Evolutionary conservation across 225 moss, liverwort and hornwort genomes (phyloP).

Genomic region (Thuidium tamariscinum): DNA sequence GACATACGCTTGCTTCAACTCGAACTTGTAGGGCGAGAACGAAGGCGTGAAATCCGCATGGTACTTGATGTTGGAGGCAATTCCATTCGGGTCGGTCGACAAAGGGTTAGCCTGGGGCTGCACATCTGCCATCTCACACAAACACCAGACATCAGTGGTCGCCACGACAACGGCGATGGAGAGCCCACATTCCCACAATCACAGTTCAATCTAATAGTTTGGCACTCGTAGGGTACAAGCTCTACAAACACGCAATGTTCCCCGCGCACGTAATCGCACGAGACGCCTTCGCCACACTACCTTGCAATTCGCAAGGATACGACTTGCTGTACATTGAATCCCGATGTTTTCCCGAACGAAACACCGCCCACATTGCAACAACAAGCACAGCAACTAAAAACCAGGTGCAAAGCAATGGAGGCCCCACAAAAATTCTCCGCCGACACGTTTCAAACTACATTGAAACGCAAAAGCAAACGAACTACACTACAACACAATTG

Average conservation of each 20-base stretch:
- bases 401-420: background rate
- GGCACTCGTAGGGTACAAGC: background rate
- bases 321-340: background rate
- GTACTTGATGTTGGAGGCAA: constrained; percentile 82
- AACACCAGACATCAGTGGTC: background rate
- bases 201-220: background rate
- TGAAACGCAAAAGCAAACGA: background rate
- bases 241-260: background rate
- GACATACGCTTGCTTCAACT: constrained; percentile 79
- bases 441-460: background rate
- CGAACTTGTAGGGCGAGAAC: constrained; percentile 75
- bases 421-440: background rate
- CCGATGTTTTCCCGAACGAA: background rate
- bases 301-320: background rate
- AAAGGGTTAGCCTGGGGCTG: constrained; percentile 46
- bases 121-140: constrained; percentile 1
- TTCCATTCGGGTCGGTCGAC: constrained; percentile 32
- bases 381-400: background rate
- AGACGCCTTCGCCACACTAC: background rate
- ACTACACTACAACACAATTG: background rate
- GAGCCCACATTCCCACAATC: background rate
- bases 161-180: background rate
- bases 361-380: background rate
- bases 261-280: background rate
- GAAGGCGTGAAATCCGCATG: constrained; percentile 80